Evolutionary conservation across 345 rosid genomes (phyloP).

Genomic region (Moricandia arvensis): DNA sequence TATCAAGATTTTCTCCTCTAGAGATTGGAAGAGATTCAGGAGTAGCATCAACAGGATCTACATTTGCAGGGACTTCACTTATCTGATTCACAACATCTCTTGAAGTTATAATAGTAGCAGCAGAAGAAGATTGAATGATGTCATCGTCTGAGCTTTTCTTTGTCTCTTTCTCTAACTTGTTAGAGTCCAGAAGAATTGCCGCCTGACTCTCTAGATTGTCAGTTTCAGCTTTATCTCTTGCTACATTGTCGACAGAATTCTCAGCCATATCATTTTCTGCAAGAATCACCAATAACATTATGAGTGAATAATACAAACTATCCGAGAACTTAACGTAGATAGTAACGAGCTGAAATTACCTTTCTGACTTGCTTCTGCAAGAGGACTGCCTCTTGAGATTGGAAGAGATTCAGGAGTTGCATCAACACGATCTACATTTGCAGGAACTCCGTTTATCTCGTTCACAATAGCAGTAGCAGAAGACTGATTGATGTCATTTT

Average conservation of each 20-base stretch:
- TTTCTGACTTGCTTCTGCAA: background rate
- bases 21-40: no score
- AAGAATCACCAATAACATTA: slow-evolving; percentile 7
- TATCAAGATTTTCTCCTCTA: no score
- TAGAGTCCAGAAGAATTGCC: background rate
- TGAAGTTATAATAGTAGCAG: background rate
- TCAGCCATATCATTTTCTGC: slow-evolving; percentile 8
- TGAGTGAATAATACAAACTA: no score
- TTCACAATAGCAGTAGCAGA: background rate
- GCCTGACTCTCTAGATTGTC: background rate
- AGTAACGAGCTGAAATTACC: slow-evolving; percentile 3
- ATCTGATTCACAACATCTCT: background rate
- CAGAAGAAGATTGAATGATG: slow-evolving; percentile 8
- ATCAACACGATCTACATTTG: background rate
- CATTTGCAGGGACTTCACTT: slow-evolving; percentile 8
- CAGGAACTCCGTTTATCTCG: slow-evolving; percentile 6
- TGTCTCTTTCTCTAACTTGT: background rate
- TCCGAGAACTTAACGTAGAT: no score
- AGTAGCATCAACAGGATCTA: slow-evolving; percentile 19
- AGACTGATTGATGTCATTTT: background rate
- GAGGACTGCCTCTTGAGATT: background rate
- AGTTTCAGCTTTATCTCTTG: background rate
- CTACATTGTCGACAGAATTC: slow-evolving; percentile 7
- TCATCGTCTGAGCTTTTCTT: slow-evolving; percentile 22
- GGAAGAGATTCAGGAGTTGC: slow-evolving; percentile 5